Percentiles rank a stretch among this genome's conserved stretches.
Conservation (phyloP, 2,329 filamentous ascomycete genomes). For the Exophiala sp. region DNA sequence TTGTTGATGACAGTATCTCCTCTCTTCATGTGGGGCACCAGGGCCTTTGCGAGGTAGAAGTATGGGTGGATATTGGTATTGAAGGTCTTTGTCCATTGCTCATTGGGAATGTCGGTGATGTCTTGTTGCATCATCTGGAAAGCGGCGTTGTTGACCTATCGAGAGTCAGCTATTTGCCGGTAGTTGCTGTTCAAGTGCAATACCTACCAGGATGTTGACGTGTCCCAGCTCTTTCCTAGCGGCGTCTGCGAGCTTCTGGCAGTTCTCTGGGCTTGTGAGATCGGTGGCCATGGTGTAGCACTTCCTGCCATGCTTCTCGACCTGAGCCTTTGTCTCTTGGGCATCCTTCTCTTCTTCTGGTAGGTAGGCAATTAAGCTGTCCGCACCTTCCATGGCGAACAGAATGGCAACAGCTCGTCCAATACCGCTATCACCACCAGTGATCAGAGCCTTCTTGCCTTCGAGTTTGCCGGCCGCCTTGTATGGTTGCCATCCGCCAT, state of each 20-base stretch:
- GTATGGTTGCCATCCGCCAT: constrained; percentile 67
- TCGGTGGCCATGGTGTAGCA: constrained; percentile 64
- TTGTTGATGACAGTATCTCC: constrained; percentile 82
- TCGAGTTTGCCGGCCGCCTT: constrained; percentile 71
- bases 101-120: constrained; percentile 68
- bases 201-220: constrained; percentile 59
- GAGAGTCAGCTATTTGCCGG: constrained; percentile 1
- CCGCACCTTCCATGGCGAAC: constrained; percentile 77
- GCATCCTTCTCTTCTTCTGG: constrained; percentile 74
- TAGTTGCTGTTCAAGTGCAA: neutral
- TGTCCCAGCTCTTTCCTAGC: constrained; percentile 63
- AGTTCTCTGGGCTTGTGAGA: constrained; percentile 63
- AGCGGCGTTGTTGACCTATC: constrained; percentile 63
- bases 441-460: constrained; percentile 74
- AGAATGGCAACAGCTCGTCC: constrained; percentile 71
- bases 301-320: constrained; percentile 64
- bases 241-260: constrained; percentile 65
- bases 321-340: constrained; percentile 66
- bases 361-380: constrained; percentile 69
- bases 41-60: constrained; percentile 78
- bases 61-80: constrained; percentile 78
- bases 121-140: constrained; percentile 71
- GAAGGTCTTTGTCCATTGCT: constrained; percentile 78
- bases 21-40: constrained; percentile 68
- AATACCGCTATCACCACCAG: constrained; percentile 76